A percentile compares a stretch with the other conserved stretches of the same genome.
phyloP scores from a whole-genome alignment of 2,329 filamentous ascomycete genomes.

The Trichocomaceae sp. region DNA sequence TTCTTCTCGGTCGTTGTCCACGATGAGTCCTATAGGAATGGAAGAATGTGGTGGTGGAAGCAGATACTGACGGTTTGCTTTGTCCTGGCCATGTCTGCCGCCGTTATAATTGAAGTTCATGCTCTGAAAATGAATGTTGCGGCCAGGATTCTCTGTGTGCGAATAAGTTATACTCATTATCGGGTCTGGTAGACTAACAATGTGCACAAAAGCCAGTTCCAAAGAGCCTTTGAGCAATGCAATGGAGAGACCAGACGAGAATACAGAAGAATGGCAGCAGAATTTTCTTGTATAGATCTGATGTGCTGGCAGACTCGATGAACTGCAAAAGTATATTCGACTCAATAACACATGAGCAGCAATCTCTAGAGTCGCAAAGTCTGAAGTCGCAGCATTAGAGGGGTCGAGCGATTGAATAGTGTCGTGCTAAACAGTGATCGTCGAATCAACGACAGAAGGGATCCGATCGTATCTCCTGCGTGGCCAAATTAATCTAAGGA shows the following conservation, averaged over 20 bases:
- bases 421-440: background rate
- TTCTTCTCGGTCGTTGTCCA: background rate
- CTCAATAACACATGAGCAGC: background rate
- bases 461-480: background rate
- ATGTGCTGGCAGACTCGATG: background rate
- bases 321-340: background rate
- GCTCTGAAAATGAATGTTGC: conserved; percentile 30
- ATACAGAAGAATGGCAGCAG: background rate
- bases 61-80: conserved; percentile 31
- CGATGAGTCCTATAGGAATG: conserved; percentile 20
- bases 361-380: background rate
- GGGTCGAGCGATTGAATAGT: background rate
- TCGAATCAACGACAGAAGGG: background rate
- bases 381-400: background rate
- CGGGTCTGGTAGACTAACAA: background rate
- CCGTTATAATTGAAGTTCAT: conserved; percentile 21
- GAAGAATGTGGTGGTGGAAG: conserved; percentile 35
- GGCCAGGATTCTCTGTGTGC: conserved; percentile 35
- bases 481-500: background rate
- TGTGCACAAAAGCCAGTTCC: background rate
- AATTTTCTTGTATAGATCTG: background rate
- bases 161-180: conserved; percentile 30
- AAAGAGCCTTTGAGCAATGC: background rate
- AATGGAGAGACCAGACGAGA: background rate
- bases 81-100: conserved; percentile 26